Evolutionary conservation across 345 rosid species (phyloP).

Genomic region (Camelina hispida): DNA sequence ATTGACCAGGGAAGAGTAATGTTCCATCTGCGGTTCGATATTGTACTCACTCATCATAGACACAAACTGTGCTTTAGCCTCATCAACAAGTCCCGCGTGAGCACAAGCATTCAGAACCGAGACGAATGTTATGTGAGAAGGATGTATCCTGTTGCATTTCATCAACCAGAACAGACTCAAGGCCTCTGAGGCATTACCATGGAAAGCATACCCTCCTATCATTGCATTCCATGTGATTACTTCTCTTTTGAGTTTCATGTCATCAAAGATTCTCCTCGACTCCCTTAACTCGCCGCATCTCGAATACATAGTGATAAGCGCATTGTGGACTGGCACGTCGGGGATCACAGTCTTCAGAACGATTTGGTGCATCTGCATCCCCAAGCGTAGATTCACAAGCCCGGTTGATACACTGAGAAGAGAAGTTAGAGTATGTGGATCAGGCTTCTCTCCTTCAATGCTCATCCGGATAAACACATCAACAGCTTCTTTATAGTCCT

Average conservation of each 20-base stretch:
- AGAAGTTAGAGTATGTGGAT: slow-evolving; percentile 74
- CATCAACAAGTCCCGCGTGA: slow-evolving; percentile 67
- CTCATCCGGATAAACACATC: slow-evolving; percentile 62
- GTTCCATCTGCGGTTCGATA: slow-evolving; percentile 65
- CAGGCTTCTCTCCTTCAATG: slow-evolving; percentile 64
- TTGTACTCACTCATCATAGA: slow-evolving; percentile 60
- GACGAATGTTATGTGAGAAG: slow-evolving; percentile 69
- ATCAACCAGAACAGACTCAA: slow-evolving; percentile 56
- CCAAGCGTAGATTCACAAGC: slow-evolving; percentile 64
- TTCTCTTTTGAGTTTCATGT: slow-evolving; percentile 52
- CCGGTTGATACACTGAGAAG: slow-evolving; percentile 62
- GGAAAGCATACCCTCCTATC: slow-evolving; percentile 83
- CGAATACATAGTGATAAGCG: slow-evolving; percentile 74
- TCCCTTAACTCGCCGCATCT: slow-evolving; percentile 66
- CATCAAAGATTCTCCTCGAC: slow-evolving; percentile 57
- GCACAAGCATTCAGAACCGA: slow-evolving; percentile 74
- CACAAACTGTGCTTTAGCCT: slow-evolving; percentile 56
- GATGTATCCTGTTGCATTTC: slow-evolving; percentile 54
- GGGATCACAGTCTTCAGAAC: slow-evolving; percentile 56
- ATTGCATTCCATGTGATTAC: slow-evolving; percentile 86
- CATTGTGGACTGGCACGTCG: slow-evolving; percentile 61
- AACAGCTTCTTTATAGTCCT: slow-evolving; percentile 58
- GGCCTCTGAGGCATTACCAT: slow-evolving; percentile 67
- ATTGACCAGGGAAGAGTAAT: slow-evolving; percentile 68
- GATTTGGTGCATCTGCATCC: slow-evolving; percentile 73